phyloP scores from a whole-genome alignment of 1,139 yeast species.

The Taphrina confusa region DNA sequence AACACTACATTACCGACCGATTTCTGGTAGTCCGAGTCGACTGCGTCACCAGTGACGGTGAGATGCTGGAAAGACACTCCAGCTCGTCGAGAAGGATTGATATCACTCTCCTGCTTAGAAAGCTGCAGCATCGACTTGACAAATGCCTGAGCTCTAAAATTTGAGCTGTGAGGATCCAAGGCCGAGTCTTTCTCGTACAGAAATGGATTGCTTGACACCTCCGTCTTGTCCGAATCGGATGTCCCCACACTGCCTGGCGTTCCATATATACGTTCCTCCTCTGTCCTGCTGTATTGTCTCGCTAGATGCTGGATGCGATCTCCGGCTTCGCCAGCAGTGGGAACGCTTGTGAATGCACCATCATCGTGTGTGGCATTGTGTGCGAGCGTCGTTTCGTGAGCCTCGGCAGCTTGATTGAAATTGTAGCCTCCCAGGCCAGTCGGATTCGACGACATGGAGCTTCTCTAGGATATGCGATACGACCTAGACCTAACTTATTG shows the following conservation, averaged over 20 bases:
- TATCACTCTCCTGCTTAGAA: slow-evolving; percentile 60
- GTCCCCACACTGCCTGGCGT: not conserved
- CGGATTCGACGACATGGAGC: slow-evolving; percentile 6
- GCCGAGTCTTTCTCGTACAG: slow-evolving; percentile 48
- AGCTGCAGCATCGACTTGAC: slow-evolving; percentile 65
- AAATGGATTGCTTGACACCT: slow-evolving; percentile 37
- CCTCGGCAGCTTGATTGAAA: slow-evolving; percentile 1
- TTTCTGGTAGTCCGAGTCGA: slow-evolving; percentile 77
- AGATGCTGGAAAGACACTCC: slow-evolving; percentile 71
- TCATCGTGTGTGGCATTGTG: not conserved
- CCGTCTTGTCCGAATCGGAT: slow-evolving; percentile 20
- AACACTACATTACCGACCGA: slow-evolving; percentile 59
- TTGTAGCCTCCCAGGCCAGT: slow-evolving; percentile 20
- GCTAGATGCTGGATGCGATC: slow-evolving; percentile 11
- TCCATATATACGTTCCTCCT: not conserved
- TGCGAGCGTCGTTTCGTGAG: not conserved
- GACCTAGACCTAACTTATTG: too few relatives aligned
- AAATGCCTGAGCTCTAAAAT: slow-evolving; percentile 69
- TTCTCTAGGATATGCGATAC: too few relatives aligned
- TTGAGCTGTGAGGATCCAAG: slow-evolving; percentile 58
- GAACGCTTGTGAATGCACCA: not conserved
- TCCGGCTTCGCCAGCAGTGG: not conserved
- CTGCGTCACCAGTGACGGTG: slow-evolving; percentile 71
- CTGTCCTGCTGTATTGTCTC: slow-evolving; percentile 7
- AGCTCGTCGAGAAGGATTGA: slow-evolving; percentile 62